A percentile compares a stretch with the other conserved stretches of the same genome.
Evolutionary conservation across 805 yeast species (phyloP).

Genomic region (Hanseniaspora clermontiae): DNA sequence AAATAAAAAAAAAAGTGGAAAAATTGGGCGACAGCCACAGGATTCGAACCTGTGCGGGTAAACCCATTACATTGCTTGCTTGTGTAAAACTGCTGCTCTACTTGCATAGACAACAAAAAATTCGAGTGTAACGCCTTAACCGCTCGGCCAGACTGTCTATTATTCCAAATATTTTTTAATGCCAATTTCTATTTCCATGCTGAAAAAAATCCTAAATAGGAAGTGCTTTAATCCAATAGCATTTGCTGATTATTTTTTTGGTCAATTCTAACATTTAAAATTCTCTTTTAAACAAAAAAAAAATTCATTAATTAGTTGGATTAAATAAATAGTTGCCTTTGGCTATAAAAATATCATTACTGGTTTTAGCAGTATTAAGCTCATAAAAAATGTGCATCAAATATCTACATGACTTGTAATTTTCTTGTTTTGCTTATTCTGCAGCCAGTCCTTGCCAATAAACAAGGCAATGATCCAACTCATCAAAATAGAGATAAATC

Average conservation of each 20-base stretch:
- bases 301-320: too few species aligned
- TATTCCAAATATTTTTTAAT: neutral
- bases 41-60: conserved; percentile 74
- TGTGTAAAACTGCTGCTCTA: neutral
- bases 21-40: conserved; percentile 51
- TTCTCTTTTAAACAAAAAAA: too few species aligned
- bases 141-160: conserved; percentile 57
- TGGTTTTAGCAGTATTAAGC: too few species aligned
- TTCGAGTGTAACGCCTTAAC: conserved; percentile 69
- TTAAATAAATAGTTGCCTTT: too few species aligned
- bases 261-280: too few species aligned
- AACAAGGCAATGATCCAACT: conserved; percentile 72
- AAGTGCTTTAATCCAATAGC: too few species aligned
- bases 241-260: too few species aligned
- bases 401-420: neutral
- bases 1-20: conserved; percentile 25
- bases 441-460: conserved; percentile 44
- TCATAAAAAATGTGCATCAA: too few species aligned
- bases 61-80: conserved; percentile 44
- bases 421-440: conserved; percentile 13
- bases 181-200: neutral
- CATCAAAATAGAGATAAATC: conserved; percentile 66
- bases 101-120: conserved; percentile 16
- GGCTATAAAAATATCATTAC: too few species aligned
- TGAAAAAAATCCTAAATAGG: neutral